Conservation (phyloP, 1,284 basidiomycete species). For the Cerrena zonata region DNA sequence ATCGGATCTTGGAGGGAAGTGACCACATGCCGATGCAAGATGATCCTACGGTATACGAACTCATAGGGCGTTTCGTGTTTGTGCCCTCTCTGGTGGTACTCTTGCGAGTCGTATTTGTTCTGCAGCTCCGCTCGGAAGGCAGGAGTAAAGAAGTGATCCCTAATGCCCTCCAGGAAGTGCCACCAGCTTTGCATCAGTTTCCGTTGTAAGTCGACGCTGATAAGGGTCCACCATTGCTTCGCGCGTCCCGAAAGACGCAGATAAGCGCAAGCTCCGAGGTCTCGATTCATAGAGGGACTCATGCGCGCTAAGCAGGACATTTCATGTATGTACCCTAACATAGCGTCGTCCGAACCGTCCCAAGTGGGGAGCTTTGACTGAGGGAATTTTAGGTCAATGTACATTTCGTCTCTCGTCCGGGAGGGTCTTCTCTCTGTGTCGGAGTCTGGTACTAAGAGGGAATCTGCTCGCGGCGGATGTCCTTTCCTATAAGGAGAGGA, state of each 20-base stretch:
- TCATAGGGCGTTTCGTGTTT: not conserved
- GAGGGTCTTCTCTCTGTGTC: not conserved
- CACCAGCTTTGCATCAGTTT: not conserved
- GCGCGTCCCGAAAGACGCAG: not conserved
- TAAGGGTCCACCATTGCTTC: not conserved
- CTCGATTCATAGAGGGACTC: not conserved
- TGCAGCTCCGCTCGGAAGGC: not conserved
- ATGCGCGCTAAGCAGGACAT: not conserved
- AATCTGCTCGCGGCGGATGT: not conserved
- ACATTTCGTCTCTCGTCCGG: not conserved
- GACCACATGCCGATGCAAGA: not conserved
- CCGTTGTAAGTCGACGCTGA: not conserved
- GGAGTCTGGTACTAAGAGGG: not conserved
- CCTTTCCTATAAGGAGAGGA: not conserved
- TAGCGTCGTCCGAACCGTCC: not conserved
- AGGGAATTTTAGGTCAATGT: not conserved
- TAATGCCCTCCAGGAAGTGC: not conserved
- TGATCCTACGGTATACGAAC: conserved; percentile 1
- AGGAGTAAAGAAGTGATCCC: not conserved
- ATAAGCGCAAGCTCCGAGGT: not conserved
- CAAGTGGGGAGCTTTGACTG: not conserved
- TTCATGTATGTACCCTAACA: not conserved
- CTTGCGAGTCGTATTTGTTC: not conserved
- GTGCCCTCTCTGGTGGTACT: conserved; percentile 2
- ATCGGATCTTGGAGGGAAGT: not conserved